Evolutionary conservation across 441 rosid species (phyloP), one percentile per base, ranked within the genome.

Genomic region (Syzygium malaccense): DNA sequence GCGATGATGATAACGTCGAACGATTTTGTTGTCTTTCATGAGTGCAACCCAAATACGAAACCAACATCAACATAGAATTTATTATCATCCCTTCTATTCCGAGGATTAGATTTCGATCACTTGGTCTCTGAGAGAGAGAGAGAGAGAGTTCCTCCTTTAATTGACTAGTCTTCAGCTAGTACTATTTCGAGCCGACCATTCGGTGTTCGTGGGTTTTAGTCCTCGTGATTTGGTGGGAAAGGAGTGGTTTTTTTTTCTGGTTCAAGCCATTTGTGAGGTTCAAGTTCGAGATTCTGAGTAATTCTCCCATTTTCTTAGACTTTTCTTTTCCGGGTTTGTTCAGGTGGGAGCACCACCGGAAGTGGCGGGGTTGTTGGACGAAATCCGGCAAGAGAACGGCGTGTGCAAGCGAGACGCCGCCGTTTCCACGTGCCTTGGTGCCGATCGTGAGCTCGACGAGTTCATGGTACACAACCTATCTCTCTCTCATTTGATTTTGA

Each of bases 311-410:
- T 41, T 75, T 25, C 51, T 75, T n/a, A 75, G 51, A 37, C 51
- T 75, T 60, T 28, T 41, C n/a, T n/a, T 75, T 41, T 75, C 83
- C 23, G 51, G 83, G 33, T 33, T 33, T 87, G 53, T 84, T 28
- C 53, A 97, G 99, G 99, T 96, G 7, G 99, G 99, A 64, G 99
- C 99, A 19, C 98, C 98, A 18, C 96, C 96, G 91, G 99, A 95
- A 93, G 94, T 95, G 86, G 95, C 95, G 20, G 89, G 93, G 33
- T 79, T 95, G 51, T 88, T 98, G 55, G 98, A 98, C 78, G 98
- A 94, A 93, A 95, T 96, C 91, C 93, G 93, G 91, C 86, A 91
- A 84, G 97, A 93, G 85, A 93, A 92, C 86, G 93, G 92, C 56
- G 80, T 92, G 60, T 92, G 85, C 86, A 91, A 88, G 93, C 88